These are phyloP conservation scores for Hamigera avellanea DNA, from an alignment of 495 filamentous ascomycete species.

Conservation along the genomic window DNA sequence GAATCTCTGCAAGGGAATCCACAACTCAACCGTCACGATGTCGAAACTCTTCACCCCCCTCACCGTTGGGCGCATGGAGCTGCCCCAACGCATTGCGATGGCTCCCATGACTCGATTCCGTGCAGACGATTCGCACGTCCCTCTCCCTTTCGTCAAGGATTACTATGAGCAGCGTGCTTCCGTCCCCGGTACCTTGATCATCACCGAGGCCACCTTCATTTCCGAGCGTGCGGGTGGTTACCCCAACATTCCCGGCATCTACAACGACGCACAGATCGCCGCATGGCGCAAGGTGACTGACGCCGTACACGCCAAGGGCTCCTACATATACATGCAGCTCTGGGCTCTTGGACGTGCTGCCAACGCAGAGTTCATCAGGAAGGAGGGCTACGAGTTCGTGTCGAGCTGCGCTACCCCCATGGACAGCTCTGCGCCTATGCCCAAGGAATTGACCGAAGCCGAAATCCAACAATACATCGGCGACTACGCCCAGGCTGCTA, in stretches of 20 bases:
- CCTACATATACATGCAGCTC: constrained; percentile 55
- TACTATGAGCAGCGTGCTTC: constrained; percentile 43
- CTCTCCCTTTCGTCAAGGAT: constrained; percentile 28
- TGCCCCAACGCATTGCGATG: constrained; percentile 37
- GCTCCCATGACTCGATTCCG: constrained; percentile 41
- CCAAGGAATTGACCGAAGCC: constrained; percentile 37
- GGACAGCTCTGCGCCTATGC: constrained; percentile 20
- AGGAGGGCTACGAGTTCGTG: constrained; percentile 30
- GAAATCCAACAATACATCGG: constrained; percentile 47
- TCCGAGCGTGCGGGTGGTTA: constrained; percentile 40
- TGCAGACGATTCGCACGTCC: constrained; percentile 28
- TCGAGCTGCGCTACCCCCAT: constrained; percentile 37
- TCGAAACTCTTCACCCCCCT: constrained; percentile 42
- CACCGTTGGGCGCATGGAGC: constrained; percentile 29
- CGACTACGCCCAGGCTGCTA: constrained; percentile 48
- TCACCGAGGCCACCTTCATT: constrained; percentile 55
- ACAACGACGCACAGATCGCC: constrained; percentile 43
- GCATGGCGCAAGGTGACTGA: constrained; percentile 53
- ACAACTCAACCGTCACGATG: constrained; percentile 13
- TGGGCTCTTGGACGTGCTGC: constrained; percentile 57
- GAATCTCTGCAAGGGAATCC: no score
- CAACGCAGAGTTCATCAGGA: constrained; percentile 17
- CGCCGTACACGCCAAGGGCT: constrained; percentile 53
- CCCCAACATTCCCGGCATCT: constrained; percentile 53
- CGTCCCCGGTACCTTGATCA: constrained; percentile 35